A percentile compares a stretch with the other conserved stretches of the same genome.
Evolutionary conservation across 768 basidiomycete species (phyloP).

Genomic region (Kwoniella bestiolae): DNA sequence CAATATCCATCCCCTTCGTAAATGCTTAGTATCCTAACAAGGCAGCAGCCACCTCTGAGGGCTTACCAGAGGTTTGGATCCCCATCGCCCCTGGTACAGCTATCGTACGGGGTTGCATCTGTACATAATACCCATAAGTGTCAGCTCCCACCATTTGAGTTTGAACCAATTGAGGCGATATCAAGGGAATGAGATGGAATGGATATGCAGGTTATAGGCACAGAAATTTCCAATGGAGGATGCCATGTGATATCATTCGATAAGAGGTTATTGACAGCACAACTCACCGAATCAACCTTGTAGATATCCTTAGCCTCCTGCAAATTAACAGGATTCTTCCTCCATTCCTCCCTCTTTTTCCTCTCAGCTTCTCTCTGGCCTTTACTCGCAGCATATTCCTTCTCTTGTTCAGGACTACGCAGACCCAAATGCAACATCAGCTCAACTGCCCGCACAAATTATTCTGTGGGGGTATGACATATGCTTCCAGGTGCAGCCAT

Average conservation of each 20-base stretch:
- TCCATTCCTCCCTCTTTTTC: conserved; percentile 11
- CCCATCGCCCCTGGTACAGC: conserved; percentile 14
- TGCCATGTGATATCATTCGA: too few relatives aligned
- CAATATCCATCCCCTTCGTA: too few relatives aligned
- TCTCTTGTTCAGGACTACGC: conserved; percentile 12
- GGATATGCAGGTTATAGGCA: too few relatives aligned
- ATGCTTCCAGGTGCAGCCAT: too few relatives aligned
- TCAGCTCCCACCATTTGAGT: background rate
- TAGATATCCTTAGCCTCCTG: conserved; percentile 30
- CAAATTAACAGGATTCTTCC: conserved; percentile 23
- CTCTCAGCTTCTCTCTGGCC: conserved; percentile 11
- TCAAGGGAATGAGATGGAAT: background rate
- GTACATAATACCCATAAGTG: background rate
- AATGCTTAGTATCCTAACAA: conserved; percentile 11
- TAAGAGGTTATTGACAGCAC: too few relatives aligned
- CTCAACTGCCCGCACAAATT: too few relatives aligned
- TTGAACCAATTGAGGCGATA: background rate
- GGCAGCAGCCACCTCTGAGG: conserved; percentile 2
- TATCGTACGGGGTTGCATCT: conserved; percentile 23
- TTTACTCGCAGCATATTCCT: conserved; percentile 8
- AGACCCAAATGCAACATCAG: background rate
- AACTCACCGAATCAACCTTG: conserved; percentile 26
- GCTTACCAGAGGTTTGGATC: conserved; percentile 1
- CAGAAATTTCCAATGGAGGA: too few relatives aligned
- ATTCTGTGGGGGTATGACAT: too few relatives aligned